These are phyloP conservation scores for Terfezia claveryi DNA, from an alignment of 495 filamentous ascomycete species.

Conservation along the genomic window DNA sequence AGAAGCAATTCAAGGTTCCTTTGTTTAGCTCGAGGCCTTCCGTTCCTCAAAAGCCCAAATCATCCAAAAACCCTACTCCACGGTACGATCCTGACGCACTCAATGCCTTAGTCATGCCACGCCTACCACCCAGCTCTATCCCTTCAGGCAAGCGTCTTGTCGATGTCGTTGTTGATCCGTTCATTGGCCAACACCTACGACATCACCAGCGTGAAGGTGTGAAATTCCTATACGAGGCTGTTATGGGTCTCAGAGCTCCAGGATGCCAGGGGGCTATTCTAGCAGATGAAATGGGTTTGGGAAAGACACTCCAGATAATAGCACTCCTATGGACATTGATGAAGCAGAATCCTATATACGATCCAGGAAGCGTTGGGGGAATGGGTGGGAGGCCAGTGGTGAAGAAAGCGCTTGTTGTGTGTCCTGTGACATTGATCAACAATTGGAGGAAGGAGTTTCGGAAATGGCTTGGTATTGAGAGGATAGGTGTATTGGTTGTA, in stretches of 20 bases:
- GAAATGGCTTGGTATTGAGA: constrained; percentile 61
- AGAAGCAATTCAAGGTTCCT: constrained; percentile 35
- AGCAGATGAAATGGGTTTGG: constrained; percentile 67
- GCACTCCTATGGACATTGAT: constrained; percentile 57
- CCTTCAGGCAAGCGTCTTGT: constrained; percentile 39
- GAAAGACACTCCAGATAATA: constrained; percentile 64
- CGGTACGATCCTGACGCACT: constrained; percentile 43
- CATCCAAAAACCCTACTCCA: constrained; percentile 29
- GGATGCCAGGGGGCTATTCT: constrained; percentile 56
- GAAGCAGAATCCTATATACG: constrained; percentile 55
- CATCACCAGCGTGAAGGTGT: constrained; percentile 60
- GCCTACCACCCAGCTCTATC: constrained; percentile 22
- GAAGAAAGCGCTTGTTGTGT: constrained; percentile 62
- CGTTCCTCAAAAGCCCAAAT: not conserved
- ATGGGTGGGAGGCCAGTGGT: constrained; percentile 26
- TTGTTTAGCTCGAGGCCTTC: constrained; percentile 19
- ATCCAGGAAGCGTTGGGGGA: constrained; percentile 16
- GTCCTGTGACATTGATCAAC: constrained; percentile 54
- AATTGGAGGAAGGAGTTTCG: constrained; percentile 65
- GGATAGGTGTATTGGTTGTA: constrained; percentile 53
- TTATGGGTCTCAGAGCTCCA: constrained; percentile 55
- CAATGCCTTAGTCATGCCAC: constrained; percentile 48
- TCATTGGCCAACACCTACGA: constrained; percentile 42
- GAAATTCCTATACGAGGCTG: constrained; percentile 60
- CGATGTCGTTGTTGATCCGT: constrained; percentile 61